These are phyloP conservation scores for Cercospora canescens DNA, from an alignment of 2,329 filamentous ascomycete genomes.

Conservation along the genomic window DNA sequence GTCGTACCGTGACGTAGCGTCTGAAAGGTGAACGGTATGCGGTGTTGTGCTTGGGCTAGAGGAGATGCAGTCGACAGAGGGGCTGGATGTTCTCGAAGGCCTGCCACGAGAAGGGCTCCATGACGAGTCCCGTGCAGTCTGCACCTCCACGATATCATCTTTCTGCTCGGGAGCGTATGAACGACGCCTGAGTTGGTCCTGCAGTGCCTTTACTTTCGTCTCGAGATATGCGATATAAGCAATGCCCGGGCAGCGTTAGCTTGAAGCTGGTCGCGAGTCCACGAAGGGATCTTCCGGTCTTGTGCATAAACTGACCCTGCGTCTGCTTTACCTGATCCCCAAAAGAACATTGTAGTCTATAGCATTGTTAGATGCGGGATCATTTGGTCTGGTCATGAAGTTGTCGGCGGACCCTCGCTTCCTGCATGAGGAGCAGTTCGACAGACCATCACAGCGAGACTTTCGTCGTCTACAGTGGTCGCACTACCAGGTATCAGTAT, in stretches of 20 bases:
- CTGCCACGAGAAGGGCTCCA: too few species aligned
- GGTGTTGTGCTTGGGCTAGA: too few species aligned
- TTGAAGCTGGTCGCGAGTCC: background rate
- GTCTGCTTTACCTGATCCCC: conserved; percentile 24
- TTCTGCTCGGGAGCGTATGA: background rate
- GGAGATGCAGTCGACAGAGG: too few species aligned
- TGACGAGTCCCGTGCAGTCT: background rate
- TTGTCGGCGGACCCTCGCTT: conserved; percentile 16
- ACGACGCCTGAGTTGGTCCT: conserved; percentile 9
- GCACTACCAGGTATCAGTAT: conserved; percentile 7
- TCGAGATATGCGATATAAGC: conserved; percentile 25
- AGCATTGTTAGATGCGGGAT: background rate
- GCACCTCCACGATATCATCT: background rate
- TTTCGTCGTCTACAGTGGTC: conserved; percentile 25
- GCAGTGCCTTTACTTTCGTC: conserved; percentile 21
- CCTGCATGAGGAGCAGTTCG: conserved; percentile 20
- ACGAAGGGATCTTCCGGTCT: too few species aligned
- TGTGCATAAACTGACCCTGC: conserved; percentile 11
- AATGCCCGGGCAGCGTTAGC: conserved; percentile 8
- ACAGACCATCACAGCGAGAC: conserved; percentile 20
- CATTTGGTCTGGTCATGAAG: background rate
- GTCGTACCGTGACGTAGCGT: too few species aligned
- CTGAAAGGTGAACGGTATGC: too few species aligned
- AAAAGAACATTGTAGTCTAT: conserved; percentile 24
- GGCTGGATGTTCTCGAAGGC: too few species aligned